A percentile compares a stretch with the other conserved stretches of the same genome.
Evolutionary conservation across 75 land plant genomes (phyloP).

Genomic region (Cunninghamia lanceolata): DNA sequence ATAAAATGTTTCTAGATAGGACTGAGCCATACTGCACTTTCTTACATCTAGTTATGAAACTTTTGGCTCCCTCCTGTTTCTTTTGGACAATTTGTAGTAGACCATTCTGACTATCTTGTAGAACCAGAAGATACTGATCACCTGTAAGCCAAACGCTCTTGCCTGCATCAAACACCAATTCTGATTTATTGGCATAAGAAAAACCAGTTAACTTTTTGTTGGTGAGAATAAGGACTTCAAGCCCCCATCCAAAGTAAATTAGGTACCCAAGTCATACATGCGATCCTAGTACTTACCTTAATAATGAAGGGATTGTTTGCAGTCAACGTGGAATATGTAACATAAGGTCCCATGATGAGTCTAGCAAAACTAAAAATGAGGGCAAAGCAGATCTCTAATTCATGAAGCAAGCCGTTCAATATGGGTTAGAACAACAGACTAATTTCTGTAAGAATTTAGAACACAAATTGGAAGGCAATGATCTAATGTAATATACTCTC

Average conservation of each 20-base stretch:
- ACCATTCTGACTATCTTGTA: too few relatives aligned
- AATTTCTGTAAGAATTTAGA: too few relatives aligned
- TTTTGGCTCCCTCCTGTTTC: constrained; percentile 8
- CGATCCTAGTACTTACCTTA: constrained; percentile 49
- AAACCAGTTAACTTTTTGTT: background rate
- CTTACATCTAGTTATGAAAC: background rate
- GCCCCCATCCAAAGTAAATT: background rate
- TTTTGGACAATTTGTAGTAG: too few relatives aligned
- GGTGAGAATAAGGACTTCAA: background rate
- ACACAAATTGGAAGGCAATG: too few relatives aligned
- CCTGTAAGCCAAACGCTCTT: constrained; percentile 76
- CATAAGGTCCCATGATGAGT: constrained; percentile 67
- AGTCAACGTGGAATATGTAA: constrained; percentile 48
- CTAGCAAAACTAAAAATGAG: constrained; percentile 71
- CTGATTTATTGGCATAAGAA: background rate
- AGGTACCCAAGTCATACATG: background rate
- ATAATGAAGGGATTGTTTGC: constrained; percentile 68
- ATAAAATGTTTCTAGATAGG: too few relatives aligned
- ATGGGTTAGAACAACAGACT: too few relatives aligned
- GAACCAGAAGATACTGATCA: too few relatives aligned
- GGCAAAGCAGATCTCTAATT: too few relatives aligned
- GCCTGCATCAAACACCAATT: constrained; percentile 34
- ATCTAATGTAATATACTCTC: too few relatives aligned
- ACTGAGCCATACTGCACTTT: background rate
- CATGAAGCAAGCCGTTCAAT: too few relatives aligned